Conservation (phyloP, 108 stramenopile genomes). For the Cyclotella cryptica region DNA sequence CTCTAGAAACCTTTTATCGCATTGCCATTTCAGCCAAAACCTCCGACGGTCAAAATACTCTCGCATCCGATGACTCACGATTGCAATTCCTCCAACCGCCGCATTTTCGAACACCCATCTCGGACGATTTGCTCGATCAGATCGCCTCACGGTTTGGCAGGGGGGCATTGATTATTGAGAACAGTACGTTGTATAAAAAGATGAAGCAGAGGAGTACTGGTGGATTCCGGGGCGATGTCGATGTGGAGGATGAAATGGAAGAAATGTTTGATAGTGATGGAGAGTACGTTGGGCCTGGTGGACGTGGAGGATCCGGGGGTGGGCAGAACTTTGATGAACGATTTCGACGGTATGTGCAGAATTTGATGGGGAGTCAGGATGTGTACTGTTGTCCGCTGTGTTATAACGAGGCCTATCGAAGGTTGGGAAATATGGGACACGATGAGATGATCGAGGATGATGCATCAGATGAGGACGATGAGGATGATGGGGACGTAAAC, state of each 20-base stretch:
- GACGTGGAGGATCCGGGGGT: neutral
- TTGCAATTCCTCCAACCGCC: constrained; percentile 82
- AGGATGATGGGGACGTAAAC: constrained; percentile 47
- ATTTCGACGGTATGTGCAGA: constrained; percentile 61
- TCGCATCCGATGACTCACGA: neutral
- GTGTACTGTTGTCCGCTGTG: constrained; percentile 84
- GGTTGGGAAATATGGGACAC: constrained; percentile 34
- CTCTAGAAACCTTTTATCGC: constrained; percentile 79
- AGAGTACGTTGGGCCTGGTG: constrained; percentile 26
- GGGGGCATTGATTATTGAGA: constrained; percentile 63
- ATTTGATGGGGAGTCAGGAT: constrained; percentile 73
- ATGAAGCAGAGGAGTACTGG: constrained; percentile 15
- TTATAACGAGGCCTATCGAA: constrained; percentile 66
- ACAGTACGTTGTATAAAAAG: constrained; percentile 67
- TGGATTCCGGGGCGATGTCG: constrained; percentile 3
- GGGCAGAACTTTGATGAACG: constrained; percentile 52
- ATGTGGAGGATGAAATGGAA: constrained; percentile 46
- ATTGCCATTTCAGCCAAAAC: constrained; percentile 60
- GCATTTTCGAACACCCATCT: constrained; percentile 81
- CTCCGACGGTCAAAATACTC: constrained; percentile 25
- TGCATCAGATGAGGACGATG: constrained; percentile 40
- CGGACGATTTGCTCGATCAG: constrained; percentile 82
- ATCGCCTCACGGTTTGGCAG: constrained; percentile 83
- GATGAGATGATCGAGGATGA: constrained; percentile 49
- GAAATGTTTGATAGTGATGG: constrained; percentile 51